phyloP scores from a whole-genome alignment of 1,139 yeast genomes.

The Citeromyces siamensis region DNA sequence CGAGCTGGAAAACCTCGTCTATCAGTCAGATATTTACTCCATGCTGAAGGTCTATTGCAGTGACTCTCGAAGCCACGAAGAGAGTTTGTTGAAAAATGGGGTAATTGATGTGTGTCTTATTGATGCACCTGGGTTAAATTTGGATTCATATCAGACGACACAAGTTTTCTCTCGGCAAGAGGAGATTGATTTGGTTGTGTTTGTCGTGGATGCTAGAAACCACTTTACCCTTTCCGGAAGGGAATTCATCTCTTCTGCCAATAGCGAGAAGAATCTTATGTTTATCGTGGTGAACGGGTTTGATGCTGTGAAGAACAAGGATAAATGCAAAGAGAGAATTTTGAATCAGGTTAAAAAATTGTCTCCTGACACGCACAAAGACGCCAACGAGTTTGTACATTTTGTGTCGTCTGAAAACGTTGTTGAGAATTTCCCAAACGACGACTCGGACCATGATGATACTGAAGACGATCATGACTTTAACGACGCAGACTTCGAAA shows the following conservation, averaged over 20 bases:
- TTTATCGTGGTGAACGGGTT: constrained; percentile 92
- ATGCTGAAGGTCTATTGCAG: constrained; percentile 72
- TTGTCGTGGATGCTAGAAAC: constrained; percentile 93
- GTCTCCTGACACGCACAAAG: constrained; percentile 87
- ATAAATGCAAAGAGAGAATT: constrained; percentile 64
- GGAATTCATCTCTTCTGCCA: constrained; percentile 85
- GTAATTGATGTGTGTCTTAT: constrained; percentile 85
- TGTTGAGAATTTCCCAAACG: constrained; percentile 20
- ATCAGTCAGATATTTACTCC: constrained; percentile 59
- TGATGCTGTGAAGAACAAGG: constrained; percentile 72
- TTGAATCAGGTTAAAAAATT: constrained; percentile 78
- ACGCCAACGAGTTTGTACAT: constrained; percentile 84
- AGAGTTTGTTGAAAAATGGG: constrained; percentile 76
- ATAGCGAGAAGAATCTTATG: constrained; percentile 82
- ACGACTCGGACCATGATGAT: constrained; percentile 20
- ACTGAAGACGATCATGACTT: constrained; percentile 13
- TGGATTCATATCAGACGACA: constrained; percentile 90
- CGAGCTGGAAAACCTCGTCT: constrained; percentile 58
- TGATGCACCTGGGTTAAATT: constrained; percentile 94
- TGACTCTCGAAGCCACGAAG: constrained; percentile 58
- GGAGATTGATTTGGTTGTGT: constrained; percentile 91
- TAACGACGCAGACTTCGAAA: constrained; percentile 62
- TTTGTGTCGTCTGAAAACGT: constrained; percentile 62
- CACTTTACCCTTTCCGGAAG: constrained; percentile 91
- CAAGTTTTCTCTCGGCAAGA: constrained; percentile 95